Base-by-base conservation (phyloP, 2,329 filamentous ascomycete genomes). In the Colletotrichum limetticola region DNA sequence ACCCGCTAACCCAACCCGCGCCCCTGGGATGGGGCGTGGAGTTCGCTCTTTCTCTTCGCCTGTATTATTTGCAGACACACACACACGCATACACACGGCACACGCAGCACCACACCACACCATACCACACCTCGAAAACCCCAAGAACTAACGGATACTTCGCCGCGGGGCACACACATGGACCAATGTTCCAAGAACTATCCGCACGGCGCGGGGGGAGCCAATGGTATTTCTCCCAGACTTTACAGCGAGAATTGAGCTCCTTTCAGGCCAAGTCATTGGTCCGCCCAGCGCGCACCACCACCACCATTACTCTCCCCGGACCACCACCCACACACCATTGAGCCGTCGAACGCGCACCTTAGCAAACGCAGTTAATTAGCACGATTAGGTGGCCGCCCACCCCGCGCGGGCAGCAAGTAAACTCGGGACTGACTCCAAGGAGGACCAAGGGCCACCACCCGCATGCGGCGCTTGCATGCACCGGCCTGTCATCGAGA, bases 241-340 rank as follows among this genome's bases (percentile, higher is more conserved):
- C 37, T 64, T 75, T 74, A 42, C 66, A 71, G 74, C 74, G 74
- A 72, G 72, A 72, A 74, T 75, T 72, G 68, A 60, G 32, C 55
- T 71, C n/a, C 22, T n/a, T 26, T n/a, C 26, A 26, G 63, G 22
- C 55, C 52, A 3, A 12, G 19, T 57, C 37, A 72, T 75, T 75
- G 74, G 74, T 30, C 26, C 30, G 19, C 35, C 32, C 66, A 52
- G n/a, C 30, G 8, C 35, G 26, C 37, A n/a, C 30, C 46, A 9
- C 61, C 46, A 7, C 19, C 60, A n/a, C 52, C 46, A 28, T 46
- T 11, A 19, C 22, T 53, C 37, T 42, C 35, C 35, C 14, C 32
- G 22, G n/a, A 28, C 37, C 56, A 66, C 30, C 55, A 66, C 62
- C 22, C 56, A 42, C 37, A 42, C 35, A 37, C 58, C 42, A 24